phyloP scores from a whole-genome alignment of 345 rosid species.

The Salix udensis region DNA sequence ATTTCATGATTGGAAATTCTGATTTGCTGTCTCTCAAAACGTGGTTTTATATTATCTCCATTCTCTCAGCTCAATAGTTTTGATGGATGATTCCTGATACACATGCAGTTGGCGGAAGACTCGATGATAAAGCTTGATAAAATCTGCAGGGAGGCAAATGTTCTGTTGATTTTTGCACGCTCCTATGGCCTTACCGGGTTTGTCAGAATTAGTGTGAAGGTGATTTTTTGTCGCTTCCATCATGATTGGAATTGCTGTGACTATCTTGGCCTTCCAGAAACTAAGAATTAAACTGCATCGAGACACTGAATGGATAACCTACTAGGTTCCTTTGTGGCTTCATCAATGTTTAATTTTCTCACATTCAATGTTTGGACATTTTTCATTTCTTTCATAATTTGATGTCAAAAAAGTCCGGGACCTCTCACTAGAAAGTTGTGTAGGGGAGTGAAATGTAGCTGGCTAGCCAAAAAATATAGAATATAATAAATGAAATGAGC shows the following conservation, averaged over 20 bases:
- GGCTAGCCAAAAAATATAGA: neutral
- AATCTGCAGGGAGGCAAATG: constrained; percentile 80
- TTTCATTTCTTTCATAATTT: neutral
- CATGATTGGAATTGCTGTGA: neutral
- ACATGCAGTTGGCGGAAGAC: constrained; percentile 75
- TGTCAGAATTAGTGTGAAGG: constrained; percentile 88
- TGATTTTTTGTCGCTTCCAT: constrained; percentile 18
- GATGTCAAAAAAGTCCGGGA: neutral
- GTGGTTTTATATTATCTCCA: neutral
- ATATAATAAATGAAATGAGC: neutral
- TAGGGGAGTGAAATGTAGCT: neutral
- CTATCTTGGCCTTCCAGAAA: neutral
- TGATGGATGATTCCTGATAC: constrained; percentile 16
- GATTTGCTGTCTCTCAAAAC: neutral
- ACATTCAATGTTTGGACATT: neutral
- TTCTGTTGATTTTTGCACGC: constrained; percentile 86
- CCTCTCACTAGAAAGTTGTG: neutral
- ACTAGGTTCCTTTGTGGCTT: neutral
- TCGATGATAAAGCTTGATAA: constrained; percentile 80
- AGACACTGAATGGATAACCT: neutral
- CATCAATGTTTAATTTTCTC: neutral
- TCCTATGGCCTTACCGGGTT: constrained; percentile 91
- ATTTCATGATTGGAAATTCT: constrained; percentile 2
- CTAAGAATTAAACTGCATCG: neutral
- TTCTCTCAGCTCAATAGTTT: constrained; percentile 2